Percentiles rank a stretch among this genome's conserved stretches.
These are phyloP conservation scores for Lasiosphaeriaceae sp. DNA, from an alignment of 495 filamentous ascomycete genomes.

Conservation along the genomic window DNA sequence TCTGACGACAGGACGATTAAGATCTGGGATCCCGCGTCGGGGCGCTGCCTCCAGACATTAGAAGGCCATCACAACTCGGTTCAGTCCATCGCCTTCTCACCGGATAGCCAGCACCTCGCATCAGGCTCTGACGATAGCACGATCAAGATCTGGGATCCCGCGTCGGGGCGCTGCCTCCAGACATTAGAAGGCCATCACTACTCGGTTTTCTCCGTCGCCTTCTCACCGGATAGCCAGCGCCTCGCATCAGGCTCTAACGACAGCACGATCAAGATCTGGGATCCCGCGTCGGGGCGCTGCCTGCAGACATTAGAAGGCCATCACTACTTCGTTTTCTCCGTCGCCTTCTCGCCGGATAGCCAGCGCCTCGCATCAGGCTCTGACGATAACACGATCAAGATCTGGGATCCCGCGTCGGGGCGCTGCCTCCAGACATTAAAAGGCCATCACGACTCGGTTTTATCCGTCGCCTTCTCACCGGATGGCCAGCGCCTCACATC, in stretches of 20 bases:
- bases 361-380: constrained; percentile 1
- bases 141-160: constrained; percentile 12
- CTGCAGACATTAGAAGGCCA: too few relatives aligned
- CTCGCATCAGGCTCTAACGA: constrained; percentile 84
- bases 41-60: constrained; percentile 73
- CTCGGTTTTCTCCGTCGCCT: constrained; percentile 1
- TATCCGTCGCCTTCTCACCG: too few relatives aligned
- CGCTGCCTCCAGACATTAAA: too few relatives aligned
- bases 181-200: constrained; percentile 8
- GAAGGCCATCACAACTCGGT: constrained; percentile 59
- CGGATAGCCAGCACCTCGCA: constrained; percentile 59
- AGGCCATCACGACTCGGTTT: too few relatives aligned
- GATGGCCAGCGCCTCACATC: constrained; percentile 5
- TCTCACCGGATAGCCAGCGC: constrained; percentile 42
- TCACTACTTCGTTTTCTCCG: background rate
- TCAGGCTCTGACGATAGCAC: constrained; percentile 84
- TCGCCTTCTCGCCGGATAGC: constrained; percentile 1
- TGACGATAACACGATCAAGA: background rate
- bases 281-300: too few relatives aligned
- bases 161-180: constrained; percentile 3
- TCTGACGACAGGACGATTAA: constrained; percentile 87
- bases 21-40: constrained; percentile 85
- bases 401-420: too few relatives aligned
- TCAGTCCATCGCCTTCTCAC: constrained; percentile 11
- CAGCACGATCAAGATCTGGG: constrained; percentile 85